Conservation (phyloP, 768 basidiomycete genomes). For the Nidularia sp. region DNA sequence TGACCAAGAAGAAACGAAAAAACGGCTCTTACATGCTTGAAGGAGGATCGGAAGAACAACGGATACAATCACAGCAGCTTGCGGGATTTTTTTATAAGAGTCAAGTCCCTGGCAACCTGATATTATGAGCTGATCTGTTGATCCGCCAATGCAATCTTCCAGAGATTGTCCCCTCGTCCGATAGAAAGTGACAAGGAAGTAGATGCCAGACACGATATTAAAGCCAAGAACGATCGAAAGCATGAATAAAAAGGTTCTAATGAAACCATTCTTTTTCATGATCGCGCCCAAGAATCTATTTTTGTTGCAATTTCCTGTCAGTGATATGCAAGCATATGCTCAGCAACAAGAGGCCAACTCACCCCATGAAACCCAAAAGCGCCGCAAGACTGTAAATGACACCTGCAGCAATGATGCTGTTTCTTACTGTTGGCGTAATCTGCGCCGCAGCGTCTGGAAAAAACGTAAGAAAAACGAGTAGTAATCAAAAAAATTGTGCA, state of each 20-base stretch:
- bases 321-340: too few species aligned
- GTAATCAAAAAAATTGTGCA: not conserved
- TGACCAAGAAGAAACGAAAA: not conserved
- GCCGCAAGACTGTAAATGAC: slow-evolving; percentile 26
- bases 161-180: slow-evolving; percentile 16
- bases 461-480: not conserved
- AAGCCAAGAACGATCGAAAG: slow-evolving; percentile 21
- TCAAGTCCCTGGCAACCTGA: slow-evolving; percentile 24
- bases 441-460: slow-evolving; percentile 12
- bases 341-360: slow-evolving; percentile 1
- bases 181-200: slow-evolving; percentile 26
- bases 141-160: slow-evolving; percentile 22
- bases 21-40: slow-evolving; percentile 30
- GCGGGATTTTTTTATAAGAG: slow-evolving; percentile 16
- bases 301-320: too few species aligned
- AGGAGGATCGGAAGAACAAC: slow-evolving; percentile 30
- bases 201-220: slow-evolving; percentile 25
- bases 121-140: slow-evolving; percentile 17
- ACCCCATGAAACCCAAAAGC: slow-evolving; percentile 30
- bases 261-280: slow-evolving; percentile 29
- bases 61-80: slow-evolving; percentile 23
- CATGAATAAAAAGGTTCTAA: slow-evolving; percentile 26
- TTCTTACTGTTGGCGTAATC: slow-evolving; percentile 20
- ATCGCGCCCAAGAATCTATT: slow-evolving; percentile 34
- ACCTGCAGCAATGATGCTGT: slow-evolving; percentile 24